These are phyloP conservation scores for Kalmusia sp. DNA, from an alignment of 2,329 filamentous ascomycete species.

Conservation along the genomic window DNA sequence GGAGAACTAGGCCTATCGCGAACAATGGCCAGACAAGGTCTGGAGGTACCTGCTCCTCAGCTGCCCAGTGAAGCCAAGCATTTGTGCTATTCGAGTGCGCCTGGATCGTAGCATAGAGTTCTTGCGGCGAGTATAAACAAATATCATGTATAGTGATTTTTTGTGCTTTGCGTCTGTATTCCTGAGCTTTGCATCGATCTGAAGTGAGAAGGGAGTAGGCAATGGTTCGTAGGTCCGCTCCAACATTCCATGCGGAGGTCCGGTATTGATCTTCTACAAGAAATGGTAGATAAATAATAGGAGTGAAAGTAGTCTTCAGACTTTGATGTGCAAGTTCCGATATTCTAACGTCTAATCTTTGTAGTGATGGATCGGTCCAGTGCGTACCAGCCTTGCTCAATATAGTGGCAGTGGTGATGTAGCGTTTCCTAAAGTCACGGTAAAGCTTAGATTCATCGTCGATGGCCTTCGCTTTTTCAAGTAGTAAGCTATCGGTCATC, in stretches of 20 bases:
- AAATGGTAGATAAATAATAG: conserved; percentile 68
- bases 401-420: conserved; percentile 19
- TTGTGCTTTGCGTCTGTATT: conserved; percentile 49
- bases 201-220: conserved; percentile 47
- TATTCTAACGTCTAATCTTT: conserved; percentile 40
- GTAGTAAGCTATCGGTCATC: conserved; percentile 34
- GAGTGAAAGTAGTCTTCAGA: conserved; percentile 21
- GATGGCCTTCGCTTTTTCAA: conserved; percentile 29
- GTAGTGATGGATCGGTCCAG: conserved; percentile 14
- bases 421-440: conserved; percentile 39
- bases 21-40: conserved; percentile 34
- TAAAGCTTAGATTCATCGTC: conserved; percentile 29
- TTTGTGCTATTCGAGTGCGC: conserved; percentile 23
- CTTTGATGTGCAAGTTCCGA: conserved; percentile 41
- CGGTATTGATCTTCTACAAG: conserved; percentile 59
- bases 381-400: conserved; percentile 4
- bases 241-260: conserved; percentile 52
- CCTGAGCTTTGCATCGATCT: conserved; percentile 30
- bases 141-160: conserved; percentile 28
- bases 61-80: conserved; percentile 25
- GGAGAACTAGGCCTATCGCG: conserved; percentile 29
- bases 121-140: conserved; percentile 10
- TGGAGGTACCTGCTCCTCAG: conserved; percentile 13
- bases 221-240: conserved; percentile 43
- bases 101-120: conserved; percentile 4